phyloP scores from a whole-genome alignment of 1,284 basidiomycete genomes.

The Volvariella surrecta region DNA sequence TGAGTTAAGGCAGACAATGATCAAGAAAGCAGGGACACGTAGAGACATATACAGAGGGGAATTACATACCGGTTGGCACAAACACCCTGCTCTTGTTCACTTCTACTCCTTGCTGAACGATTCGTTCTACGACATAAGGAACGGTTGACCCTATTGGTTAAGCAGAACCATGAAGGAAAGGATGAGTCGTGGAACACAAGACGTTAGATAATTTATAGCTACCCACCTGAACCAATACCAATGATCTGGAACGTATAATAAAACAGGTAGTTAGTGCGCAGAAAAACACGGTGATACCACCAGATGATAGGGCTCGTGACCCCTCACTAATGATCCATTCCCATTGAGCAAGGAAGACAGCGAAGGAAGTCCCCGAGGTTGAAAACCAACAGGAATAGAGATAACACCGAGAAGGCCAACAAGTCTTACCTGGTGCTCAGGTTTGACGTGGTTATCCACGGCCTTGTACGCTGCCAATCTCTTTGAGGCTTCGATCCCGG shows the following conservation, averaged over 20 bases:
- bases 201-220: too few relatives aligned
- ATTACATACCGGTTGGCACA: slow-evolving; percentile 71
- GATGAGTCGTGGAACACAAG: too few relatives aligned
- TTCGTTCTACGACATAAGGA: slow-evolving; percentile 94
- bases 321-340: too few relatives aligned
- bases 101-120: slow-evolving; percentile 75
- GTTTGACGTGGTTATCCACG: slow-evolving; percentile 83
- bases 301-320: too few relatives aligned
- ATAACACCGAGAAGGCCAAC: background rate
- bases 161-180: background rate
- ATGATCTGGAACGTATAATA: slow-evolving; percentile 80
- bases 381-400: background rate
- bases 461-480: slow-evolving; percentile 90
- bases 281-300: too few relatives aligned
- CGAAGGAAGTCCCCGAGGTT: too few relatives aligned
- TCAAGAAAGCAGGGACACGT: too few relatives aligned
- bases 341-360: too few relatives aligned
- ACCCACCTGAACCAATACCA: slow-evolving; percentile 79
- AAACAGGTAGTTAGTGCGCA: too few relatives aligned
- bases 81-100: slow-evolving; percentile 80
- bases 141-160: slow-evolving; percentile 81
- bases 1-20: too few relatives aligned
- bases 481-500: slow-evolving; percentile 72
- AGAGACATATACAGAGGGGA: slow-evolving; percentile 4
- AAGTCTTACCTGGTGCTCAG: slow-evolving; percentile 81